Base-by-base conservation (phyloP, 345 rosid species). In the Gossypium raimondii region DNA sequence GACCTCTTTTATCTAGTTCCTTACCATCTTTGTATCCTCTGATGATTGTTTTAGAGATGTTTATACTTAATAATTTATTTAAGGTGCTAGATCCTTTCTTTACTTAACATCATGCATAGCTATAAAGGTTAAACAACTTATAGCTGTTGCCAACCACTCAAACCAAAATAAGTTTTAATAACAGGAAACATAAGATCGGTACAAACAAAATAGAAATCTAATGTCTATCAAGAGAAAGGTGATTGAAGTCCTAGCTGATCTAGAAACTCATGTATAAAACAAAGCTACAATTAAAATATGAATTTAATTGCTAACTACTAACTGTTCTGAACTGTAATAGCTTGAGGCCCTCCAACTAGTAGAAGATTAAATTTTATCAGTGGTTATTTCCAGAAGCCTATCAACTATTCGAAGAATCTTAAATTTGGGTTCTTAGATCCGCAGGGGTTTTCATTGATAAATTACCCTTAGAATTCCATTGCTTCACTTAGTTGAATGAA, bases 1-100 rank as follows among this genome's bases (percentile, higher is more conserved):
- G 80, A 67, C 56, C 69, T 70, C 55, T 58, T 70, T 76, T 13
- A 52, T 29, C 48, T 73, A 55, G 64, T 67, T 67, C 44, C 64
- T 74, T 63, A 45, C 73, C 27, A 67, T 67, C 61, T 14, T 72
- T 75, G 17, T 66, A 70, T 78, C 45, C 4, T 64, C 58, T 25
- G 58, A 17, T 73, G 59, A 48, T 66, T 68, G 27, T 69, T 57
- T 18, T 64, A 44, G 20, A 52, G 4, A 61, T 61, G 22, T 68
- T 22, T 63, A 63, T 44, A 48, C 43, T 56, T 70, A 63, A 63
- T 59, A 44, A 75, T 82, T 57, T 51, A 71, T 65, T 70, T 38
- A 71, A 68, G 56, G 24, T 51, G 80, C 22, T 67, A 47, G 62
- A 27, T 24, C 17, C 55, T 82, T 44, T 62, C 45, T 18, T 24